Evolutionary conservation across 345 rosid species (phyloP), one percentile per base, ranked within the genome.

Genomic region (Syzygium aqueum): DNA sequence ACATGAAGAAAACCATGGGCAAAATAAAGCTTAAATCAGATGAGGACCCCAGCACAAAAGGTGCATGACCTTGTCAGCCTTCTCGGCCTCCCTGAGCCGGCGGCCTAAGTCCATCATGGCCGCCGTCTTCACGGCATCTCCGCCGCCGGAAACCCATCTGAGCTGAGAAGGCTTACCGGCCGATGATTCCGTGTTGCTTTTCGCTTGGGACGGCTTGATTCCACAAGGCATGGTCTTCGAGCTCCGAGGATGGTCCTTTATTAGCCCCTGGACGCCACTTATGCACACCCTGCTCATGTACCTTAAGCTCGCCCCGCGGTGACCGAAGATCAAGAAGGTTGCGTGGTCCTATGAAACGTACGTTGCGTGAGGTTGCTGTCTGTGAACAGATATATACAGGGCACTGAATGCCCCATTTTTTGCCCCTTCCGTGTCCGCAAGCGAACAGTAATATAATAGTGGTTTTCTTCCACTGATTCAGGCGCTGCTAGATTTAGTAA

Each of bases 41-140:
- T 88, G 87, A 84, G 88, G 90, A 53, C 90, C 90, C 90, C 90
- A 88, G 84, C 19, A 88, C 23, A 88, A 53, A 53, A 88, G 86
- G 51, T 88, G 90, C 90, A 88, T 86, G 88, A 88, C 4, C 19
- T 53, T 86, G 84, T 88, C 86, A 12, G 90, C 88, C 86, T 86
- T 88, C 84, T 88, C 84, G 3, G 85, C 90, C 19, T 88, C 88
- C 50, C 65, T 67, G 37, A 51, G 11, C 54, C 21, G 52, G 53
- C 54, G 19, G 28, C 85, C 13, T 46, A n/a, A 10, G 11, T 49
- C 85, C 37, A 83, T 50, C 37, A 14, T 1, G 19, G 53, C 54
- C 6, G 54, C 63, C n/a, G 17, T 40, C 49, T 56, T 6, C 0
- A 49, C 10, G 46, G 49, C 65, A 9, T 37, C 73, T 23, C 63